Evolutionary conservation across 306 rosid genomes (phyloP).

Genomic region (Astragalus membranaceus): DNA sequence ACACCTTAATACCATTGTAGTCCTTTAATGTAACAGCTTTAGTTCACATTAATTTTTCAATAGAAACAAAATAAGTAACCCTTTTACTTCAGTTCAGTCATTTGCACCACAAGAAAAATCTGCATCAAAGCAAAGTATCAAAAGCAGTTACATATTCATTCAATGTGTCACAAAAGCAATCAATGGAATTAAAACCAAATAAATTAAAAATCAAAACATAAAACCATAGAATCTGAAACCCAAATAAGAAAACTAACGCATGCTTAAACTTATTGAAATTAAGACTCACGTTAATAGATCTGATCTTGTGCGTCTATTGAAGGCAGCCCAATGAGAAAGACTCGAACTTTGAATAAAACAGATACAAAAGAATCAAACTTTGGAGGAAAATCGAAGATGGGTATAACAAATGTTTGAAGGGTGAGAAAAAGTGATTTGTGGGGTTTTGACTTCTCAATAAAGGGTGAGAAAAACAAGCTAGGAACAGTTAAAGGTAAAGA

Average conservation of each 20-base stretch:
- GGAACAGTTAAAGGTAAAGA: too few relatives aligned
- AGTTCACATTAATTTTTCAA: neutral
- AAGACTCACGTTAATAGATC: conserved; percentile 35
- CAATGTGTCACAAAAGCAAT: neutral
- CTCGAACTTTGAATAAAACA: neutral
- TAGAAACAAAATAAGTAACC: neutral
- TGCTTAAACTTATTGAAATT: neutral
- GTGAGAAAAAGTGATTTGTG: neutral
- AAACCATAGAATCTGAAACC: neutral
- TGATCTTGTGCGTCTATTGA: conserved; percentile 14
- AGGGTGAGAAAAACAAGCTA: too few relatives aligned
- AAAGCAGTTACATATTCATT: neutral
- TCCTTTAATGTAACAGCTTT: conserved; percentile 13
- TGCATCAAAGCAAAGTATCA: conserved; percentile 22
- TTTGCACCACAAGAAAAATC: conserved; percentile 23
- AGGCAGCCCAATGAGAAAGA: conserved; percentile 14
- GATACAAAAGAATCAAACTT: neutral
- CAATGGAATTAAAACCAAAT: conserved; percentile 2
- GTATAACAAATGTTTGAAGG: neutral
- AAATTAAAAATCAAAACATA: neutral
- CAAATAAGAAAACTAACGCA: too few relatives aligned
- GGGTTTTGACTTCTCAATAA: conserved; percentile 24
- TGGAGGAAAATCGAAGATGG: neutral
- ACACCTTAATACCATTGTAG: neutral
- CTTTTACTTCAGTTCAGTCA: neutral